These are phyloP conservation scores for Fusarium albidum DNA, from an alignment of 2,329 filamentous ascomycete species.

Conservation along the genomic window DNA sequence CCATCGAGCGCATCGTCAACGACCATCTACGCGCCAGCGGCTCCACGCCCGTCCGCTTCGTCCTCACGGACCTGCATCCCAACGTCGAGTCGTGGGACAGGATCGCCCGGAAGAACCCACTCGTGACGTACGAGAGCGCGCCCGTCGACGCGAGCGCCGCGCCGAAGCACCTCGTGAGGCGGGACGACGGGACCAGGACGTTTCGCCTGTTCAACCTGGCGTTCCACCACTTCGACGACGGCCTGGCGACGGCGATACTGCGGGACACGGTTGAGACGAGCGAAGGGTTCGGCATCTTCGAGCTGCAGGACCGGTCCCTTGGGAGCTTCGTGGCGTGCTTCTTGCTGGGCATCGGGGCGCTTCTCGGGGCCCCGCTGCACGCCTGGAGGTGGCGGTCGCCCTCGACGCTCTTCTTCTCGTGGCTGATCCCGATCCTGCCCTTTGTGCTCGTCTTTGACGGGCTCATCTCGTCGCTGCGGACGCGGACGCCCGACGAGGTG, in stretches of 20 bases:
- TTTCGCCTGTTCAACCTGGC: constrained; percentile 77
- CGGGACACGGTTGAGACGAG: constrained; percentile 70
- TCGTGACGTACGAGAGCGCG: constrained; percentile 66
- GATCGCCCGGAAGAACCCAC: constrained; percentile 59
- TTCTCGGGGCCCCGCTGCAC: constrained; percentile 61
- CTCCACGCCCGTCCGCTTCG: constrained; percentile 57
- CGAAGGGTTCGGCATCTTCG: constrained; percentile 75
- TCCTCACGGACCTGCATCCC: constrained; percentile 73
- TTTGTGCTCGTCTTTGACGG: constrained; percentile 76
- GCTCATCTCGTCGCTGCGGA: constrained; percentile 71
- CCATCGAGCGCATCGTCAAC: constrained; percentile 69
- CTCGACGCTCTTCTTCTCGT: constrained; percentile 70
- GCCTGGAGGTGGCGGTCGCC: constrained; percentile 61
- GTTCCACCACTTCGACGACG: constrained; percentile 80
- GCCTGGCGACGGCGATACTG: constrained; percentile 66
- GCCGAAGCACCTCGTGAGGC: constrained; percentile 57
- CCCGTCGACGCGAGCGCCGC: constrained; percentile 72
- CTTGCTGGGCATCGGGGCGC: constrained; percentile 59
- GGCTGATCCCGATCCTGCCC: constrained; percentile 71
- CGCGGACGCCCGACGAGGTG: constrained; percentile 72
- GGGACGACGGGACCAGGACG: constrained; percentile 55
- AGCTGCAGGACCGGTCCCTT: constrained; percentile 73
- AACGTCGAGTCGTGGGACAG: constrained; percentile 67
- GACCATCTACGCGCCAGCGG: constrained; percentile 42
- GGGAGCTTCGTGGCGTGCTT: constrained; percentile 62